These are phyloP conservation scores for Didymella arachidicola DNA, from an alignment of 2,329 filamentous ascomycete genomes.

Conservation along the genomic window DNA sequence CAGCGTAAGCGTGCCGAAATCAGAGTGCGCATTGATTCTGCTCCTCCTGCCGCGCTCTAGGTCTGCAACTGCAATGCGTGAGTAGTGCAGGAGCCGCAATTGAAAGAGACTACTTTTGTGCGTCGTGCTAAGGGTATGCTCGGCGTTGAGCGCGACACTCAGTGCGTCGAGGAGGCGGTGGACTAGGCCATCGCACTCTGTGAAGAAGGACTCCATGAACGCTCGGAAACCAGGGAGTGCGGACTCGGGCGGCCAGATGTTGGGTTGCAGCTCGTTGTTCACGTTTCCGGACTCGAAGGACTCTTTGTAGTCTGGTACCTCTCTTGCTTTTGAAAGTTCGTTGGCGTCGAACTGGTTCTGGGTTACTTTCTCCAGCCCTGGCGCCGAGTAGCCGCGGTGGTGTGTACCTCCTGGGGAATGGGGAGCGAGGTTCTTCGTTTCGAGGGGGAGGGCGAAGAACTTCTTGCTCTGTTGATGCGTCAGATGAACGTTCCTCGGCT, in stretches of 20 bases:
- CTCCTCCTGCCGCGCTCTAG: neutral
- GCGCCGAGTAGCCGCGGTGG: constrained; percentile 52
- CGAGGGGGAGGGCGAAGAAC: constrained; percentile 50
- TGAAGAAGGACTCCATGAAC: neutral
- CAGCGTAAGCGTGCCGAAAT: neutral
- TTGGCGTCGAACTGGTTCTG: neutral
- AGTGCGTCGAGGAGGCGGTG: neutral
- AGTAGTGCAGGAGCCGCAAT: neutral
- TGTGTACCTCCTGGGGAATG: constrained; percentile 51
- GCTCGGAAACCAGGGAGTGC: neutral
- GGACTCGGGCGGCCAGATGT: neutral
- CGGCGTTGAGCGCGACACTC: neutral
- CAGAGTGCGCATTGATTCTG: neutral
- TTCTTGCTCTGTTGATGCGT: constrained; percentile 33
- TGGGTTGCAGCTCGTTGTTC: neutral
- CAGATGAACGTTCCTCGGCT: neutral
- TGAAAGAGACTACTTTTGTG: neutral
- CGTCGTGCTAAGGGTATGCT: neutral
- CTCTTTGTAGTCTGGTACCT: neutral
- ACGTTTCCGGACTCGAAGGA: neutral
- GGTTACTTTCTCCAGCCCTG: constrained; percentile 46
- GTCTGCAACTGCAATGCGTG: neutral
- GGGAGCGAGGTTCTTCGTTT: constrained; percentile 50
- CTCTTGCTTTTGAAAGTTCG: neutral
- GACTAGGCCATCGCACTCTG: neutral